Conservation (phyloP, 1,284 basidiomycete genomes). For the Fistulina hepatica region DNA sequence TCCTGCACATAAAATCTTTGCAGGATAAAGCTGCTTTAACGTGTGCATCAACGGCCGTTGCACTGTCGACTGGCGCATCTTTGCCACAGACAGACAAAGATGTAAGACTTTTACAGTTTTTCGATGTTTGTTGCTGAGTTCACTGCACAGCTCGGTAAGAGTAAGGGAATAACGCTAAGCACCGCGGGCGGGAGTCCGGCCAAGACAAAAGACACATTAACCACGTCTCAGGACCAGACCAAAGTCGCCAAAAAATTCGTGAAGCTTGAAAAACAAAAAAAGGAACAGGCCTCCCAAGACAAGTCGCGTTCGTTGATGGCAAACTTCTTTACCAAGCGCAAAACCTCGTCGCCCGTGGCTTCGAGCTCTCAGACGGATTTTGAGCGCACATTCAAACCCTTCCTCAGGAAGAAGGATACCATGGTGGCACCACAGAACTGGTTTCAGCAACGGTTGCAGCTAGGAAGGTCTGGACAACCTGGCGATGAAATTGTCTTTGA, state of each 20-base stretch:
- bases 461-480: constrained; percentile 18
- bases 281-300: constrained; percentile 52
- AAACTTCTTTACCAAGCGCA: constrained; percentile 60
- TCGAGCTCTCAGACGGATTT: constrained; percentile 50
- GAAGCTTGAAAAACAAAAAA: constrained; percentile 57
- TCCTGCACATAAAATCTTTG: too few relatives aligned
- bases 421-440: constrained; percentile 62
- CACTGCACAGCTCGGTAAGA: too few relatives aligned
- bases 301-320: constrained; percentile 67
- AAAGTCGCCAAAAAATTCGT: constrained; percentile 53
- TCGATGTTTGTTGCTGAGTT: too few relatives aligned
- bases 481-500: constrained; percentile 46
- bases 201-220: too few relatives aligned
- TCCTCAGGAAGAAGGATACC: constrained; percentile 62
- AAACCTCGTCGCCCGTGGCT: constrained; percentile 28
- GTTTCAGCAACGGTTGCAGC: constrained; percentile 34
- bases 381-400: constrained; percentile 64
- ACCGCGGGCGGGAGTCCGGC: too few relatives aligned
- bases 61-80: too few relatives aligned
- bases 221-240: constrained; percentile 45
- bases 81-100: too few relatives aligned
- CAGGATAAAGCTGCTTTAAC: too few relatives aligned
- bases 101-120: too few relatives aligned
- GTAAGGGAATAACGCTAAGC: too few relatives aligned
- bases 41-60: too few relatives aligned